Conservation (phyloP, 2,329 filamentous ascomycete species). For the Paramyrothecium roridum region DNA sequence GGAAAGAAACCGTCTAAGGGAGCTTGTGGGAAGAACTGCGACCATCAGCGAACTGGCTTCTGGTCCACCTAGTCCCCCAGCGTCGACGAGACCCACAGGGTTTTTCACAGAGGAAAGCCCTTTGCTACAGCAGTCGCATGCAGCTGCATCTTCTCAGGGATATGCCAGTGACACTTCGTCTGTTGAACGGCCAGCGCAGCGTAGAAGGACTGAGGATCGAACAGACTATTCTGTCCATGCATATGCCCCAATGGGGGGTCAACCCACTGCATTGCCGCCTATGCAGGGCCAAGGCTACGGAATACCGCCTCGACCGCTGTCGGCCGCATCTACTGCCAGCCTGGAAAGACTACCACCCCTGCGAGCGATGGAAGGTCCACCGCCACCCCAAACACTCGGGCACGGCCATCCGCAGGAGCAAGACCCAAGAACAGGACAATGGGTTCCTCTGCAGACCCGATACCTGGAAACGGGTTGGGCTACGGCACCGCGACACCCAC, state of each 20-base stretch:
- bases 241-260: slow-evolving; percentile 32
- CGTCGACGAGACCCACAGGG: slow-evolving; percentile 27
- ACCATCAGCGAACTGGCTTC: slow-evolving; percentile 51
- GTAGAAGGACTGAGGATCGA: slow-evolving; percentile 45
- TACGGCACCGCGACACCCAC: slow-evolving; percentile 21
- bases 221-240: slow-evolving; percentile 36
- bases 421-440: slow-evolving; percentile 31
- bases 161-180: slow-evolving; percentile 40
- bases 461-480: slow-evolving; percentile 33
- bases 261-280: slow-evolving; percentile 36
- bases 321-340: slow-evolving; percentile 31
- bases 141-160: slow-evolving; percentile 22
- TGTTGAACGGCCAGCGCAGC: slow-evolving; percentile 42
- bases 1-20: slow-evolving; percentile 69
- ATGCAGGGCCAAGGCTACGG: slow-evolving; percentile 36
- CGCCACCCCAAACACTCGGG: slow-evolving; percentile 13
- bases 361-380: slow-evolving; percentile 38
- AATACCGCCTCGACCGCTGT: slow-evolving; percentile 31
- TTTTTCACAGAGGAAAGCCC: slow-evolving; percentile 36
- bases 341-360: slow-evolving; percentile 46
- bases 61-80: slow-evolving; percentile 48
- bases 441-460: slow-evolving; percentile 27
- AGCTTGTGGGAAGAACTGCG: slow-evolving; percentile 60
- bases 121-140: slow-evolving; percentile 19
- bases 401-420: slow-evolving; percentile 28